Percentiles rank a stretch among this genome's conserved stretches.
These are phyloP conservation scores for Eutrema salsugineum DNA, from an alignment of 441 rosid genomes.

Conservation along the genomic window DNA sequence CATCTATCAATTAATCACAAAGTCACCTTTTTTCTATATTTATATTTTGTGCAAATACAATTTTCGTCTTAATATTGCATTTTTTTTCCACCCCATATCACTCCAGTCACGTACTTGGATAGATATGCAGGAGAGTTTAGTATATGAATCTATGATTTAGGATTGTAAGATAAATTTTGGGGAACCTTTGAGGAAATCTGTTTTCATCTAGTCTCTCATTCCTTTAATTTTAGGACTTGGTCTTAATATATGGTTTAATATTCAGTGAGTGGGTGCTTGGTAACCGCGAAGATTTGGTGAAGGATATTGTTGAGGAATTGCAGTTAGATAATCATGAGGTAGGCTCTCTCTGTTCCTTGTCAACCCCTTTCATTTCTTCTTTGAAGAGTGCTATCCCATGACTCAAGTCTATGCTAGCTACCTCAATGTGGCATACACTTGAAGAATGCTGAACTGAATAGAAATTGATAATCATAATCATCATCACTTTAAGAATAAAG, in stretches of 20 bases:
- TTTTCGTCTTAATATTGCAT: neutral
- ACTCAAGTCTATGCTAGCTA: neutral
- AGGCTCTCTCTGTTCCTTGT: constrained; percentile 24
- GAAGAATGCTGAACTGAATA: neutral
- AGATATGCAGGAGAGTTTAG: neutral
- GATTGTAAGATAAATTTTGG: neutral
- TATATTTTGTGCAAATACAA: neutral
- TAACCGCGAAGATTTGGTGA: constrained; percentile 88
- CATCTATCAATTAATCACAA: neutral
- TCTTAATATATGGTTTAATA: neutral
- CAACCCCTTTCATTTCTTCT: neutral
- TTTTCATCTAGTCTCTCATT: neutral
- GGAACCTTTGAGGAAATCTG: neutral
- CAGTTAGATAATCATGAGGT: constrained; percentile 84
- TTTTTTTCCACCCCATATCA: neutral
- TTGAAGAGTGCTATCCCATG: neutral
- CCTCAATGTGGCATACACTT: neutral
- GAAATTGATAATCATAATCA: neutral
- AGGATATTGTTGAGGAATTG: constrained; percentile 74
- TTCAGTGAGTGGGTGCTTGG: constrained; percentile 99
- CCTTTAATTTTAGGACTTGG: neutral
- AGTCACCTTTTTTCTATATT: neutral
- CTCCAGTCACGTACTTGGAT: neutral
- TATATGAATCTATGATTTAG: neutral
- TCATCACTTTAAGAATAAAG: neutral